phyloP scores from a whole-genome alignment of 371 early-diverging fungal genomes.

The Umbelopsis sp. region DNA sequence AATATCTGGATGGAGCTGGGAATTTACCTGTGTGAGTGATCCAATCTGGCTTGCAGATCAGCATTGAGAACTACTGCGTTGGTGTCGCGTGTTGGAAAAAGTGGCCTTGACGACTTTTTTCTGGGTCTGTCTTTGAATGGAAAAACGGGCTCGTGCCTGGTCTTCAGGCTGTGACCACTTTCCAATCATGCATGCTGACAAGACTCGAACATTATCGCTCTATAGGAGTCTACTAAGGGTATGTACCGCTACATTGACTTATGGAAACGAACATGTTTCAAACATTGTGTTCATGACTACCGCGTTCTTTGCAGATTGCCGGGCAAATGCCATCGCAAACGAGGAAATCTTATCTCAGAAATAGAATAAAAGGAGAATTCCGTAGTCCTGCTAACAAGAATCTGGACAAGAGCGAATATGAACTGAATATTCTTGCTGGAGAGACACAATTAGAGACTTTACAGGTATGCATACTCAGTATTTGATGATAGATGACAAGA shows the following conservation, averaged over 20 bases:
- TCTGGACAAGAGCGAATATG: slow-evolving; percentile 19
- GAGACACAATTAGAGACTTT: slow-evolving; percentile 17
- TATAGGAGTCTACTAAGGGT: slow-evolving; percentile 21
- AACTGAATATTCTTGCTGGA: slow-evolving; percentile 8
- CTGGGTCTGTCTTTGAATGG: not conserved
- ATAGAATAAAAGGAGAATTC: slow-evolving; percentile 10
- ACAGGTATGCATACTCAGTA: not conserved
- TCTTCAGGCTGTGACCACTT: slow-evolving; percentile 1
- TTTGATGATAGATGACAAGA: too few species aligned
- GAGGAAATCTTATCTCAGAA: slow-evolving; percentile 11
- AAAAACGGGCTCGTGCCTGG: not conserved
- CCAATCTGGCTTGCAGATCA: slow-evolving; percentile 45
- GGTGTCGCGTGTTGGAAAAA: not conserved
- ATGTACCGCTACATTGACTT: not conserved
- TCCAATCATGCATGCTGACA: slow-evolving; percentile 16
- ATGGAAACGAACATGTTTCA: not conserved
- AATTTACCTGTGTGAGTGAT: slow-evolving; percentile 29
- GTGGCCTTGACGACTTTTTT: not conserved
- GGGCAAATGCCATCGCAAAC: slow-evolving; percentile 22
- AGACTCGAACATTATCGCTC: slow-evolving; percentile 19
- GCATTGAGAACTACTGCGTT: slow-evolving; percentile 26
- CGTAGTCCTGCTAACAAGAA: not conserved
- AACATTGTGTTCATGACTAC: too few species aligned
- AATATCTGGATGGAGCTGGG: not conserved
- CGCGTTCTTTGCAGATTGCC: not conserved